A percentile compares a stretch with the other conserved stretches of the same genome.
These are phyloP conservation scores for Penicillium digitatum DNA, from an alignment of 2,329 filamentous ascomycete species.

Conservation along the genomic window DNA sequence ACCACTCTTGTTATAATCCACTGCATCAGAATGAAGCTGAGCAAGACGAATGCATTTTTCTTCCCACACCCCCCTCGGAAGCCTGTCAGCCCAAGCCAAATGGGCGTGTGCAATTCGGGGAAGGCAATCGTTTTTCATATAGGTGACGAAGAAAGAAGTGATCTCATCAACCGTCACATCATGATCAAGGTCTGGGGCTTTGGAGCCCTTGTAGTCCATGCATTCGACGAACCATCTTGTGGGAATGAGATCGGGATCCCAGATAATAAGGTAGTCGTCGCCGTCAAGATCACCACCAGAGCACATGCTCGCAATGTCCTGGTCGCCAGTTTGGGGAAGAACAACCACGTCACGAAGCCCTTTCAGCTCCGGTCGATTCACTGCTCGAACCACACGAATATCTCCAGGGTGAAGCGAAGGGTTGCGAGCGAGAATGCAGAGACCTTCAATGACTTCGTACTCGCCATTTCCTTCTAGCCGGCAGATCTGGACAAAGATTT, in stretches of 20 bases:
- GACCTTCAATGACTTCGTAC: constrained; percentile 65
- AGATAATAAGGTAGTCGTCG: constrained; percentile 92
- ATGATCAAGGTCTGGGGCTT: constrained; percentile 53
- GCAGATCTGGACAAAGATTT: constrained; percentile 85
- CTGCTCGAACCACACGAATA: constrained; percentile 78
- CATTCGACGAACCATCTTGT: constrained; percentile 65
- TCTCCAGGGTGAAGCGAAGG: constrained; percentile 93
- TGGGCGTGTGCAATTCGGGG: constrained; percentile 77
- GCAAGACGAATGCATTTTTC: constrained; percentile 71
- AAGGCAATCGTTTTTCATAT: constrained; percentile 86
- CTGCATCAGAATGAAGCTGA: constrained; percentile 78
- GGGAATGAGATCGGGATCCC: constrained; percentile 74
- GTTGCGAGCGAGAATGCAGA: constrained; percentile 84
- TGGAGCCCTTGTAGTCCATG: constrained; percentile 68
- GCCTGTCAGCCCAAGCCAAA: constrained; percentile 67
- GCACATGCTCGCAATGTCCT: constrained; percentile 87
- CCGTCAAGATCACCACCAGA: constrained; percentile 94
- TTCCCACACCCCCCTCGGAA: constrained; percentile 61
- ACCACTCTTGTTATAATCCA: constrained; percentile 92
- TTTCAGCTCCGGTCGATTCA: constrained; percentile 67
- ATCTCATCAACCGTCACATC: constrained; percentile 71
- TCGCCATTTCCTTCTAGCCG: constrained; percentile 51
- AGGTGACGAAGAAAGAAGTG: constrained; percentile 79
- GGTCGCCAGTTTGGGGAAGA: constrained; percentile 76
- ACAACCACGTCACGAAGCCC: constrained; percentile 85